Conservation (phyloP, 805 yeast species). For the Saccharomycopsis fodiens region DNA sequence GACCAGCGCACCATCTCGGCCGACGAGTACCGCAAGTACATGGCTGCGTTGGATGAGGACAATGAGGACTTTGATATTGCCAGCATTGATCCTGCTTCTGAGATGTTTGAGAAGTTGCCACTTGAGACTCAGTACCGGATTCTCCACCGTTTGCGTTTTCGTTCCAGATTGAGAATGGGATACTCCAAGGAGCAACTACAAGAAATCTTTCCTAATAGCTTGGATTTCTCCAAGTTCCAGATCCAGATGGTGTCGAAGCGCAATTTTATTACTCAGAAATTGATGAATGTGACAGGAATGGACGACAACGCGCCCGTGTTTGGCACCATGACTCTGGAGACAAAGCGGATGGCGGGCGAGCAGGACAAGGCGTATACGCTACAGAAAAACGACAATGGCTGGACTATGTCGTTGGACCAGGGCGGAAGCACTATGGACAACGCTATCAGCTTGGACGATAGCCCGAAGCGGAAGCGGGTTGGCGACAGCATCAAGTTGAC, state of each 20-base stretch:
- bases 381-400: constrained; percentile 72
- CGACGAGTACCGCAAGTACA: constrained; percentile 58
- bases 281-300: constrained; percentile 80
- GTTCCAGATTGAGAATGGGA: constrained; percentile 92
- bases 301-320: constrained; percentile 38
- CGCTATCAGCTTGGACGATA: constrained; percentile 44
- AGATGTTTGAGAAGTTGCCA: constrained; percentile 72
- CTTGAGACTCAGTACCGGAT: constrained; percentile 82
- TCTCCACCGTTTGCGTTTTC: constrained; percentile 69
- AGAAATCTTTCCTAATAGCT: constrained; percentile 68
- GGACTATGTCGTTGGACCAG: constrained; percentile 59
- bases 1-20: constrained; percentile 74
- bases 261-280: constrained; percentile 78
- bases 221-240: constrained; percentile 90
- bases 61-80: constrained; percentile 66
- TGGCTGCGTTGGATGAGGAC: constrained; percentile 40
- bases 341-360: constrained; percentile 75
- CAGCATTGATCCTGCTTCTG: constrained; percentile 74
- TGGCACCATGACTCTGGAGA: constrained; percentile 28
- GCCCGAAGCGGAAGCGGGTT: constrained; percentile 15
- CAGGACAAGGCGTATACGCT: constrained; percentile 68
- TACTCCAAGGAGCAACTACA: constrained; percentile 84
- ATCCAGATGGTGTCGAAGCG: constrained; percentile 88
- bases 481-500: background rate
- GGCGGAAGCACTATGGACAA: constrained; percentile 34